A percentile compares a stretch with the other conserved stretches of the same genome.
These are phyloP conservation scores for Geotrichum restrictum DNA, from an alignment of 1,139 yeast genomes.

Conservation along the genomic window DNA sequence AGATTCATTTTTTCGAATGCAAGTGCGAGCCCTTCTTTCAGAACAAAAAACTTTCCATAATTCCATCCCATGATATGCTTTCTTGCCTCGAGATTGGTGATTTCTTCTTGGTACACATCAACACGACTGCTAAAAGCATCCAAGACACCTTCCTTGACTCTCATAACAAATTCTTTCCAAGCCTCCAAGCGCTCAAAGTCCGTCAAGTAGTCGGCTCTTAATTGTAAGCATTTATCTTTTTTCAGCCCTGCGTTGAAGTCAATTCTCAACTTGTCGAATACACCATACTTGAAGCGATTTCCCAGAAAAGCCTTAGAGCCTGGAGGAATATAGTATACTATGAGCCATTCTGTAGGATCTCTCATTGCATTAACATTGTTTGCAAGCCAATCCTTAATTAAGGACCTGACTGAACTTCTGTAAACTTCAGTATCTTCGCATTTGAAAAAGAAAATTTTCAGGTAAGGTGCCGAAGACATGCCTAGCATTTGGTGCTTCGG, in stretches of 20 bases:
- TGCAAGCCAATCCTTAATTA: constrained; percentile 75
- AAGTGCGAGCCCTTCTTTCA: constrained; percentile 47
- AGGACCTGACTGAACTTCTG: constrained; percentile 67
- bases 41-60: constrained; percentile 44
- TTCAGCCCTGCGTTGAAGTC: constrained; percentile 55
- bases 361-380: constrained; percentile 43
- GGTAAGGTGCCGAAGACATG: constrained; percentile 49
- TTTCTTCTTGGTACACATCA: constrained; percentile 41
- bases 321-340: constrained; percentile 52
- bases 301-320: constrained; percentile 39
- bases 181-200: constrained; percentile 43
- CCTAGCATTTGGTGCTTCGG: constrained; percentile 44
- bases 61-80: constrained; percentile 43
- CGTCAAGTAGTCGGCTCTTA: constrained; percentile 40
- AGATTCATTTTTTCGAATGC: constrained; percentile 51
- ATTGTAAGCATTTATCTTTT: constrained; percentile 39
- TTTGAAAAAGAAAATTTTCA: constrained; percentile 67
- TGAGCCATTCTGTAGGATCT: constrained; percentile 61
- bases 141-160: constrained; percentile 52
- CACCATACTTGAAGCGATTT: constrained; percentile 52
- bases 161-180: constrained; percentile 48
- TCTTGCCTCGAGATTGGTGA: constrained; percentile 38
- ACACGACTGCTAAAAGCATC: constrained; percentile 55
- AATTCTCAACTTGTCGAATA: constrained; percentile 58
- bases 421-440: constrained; percentile 69